These are phyloP conservation scores for Rutstroemia sydowiana DNA, from an alignment of 2,329 filamentous ascomycete genomes.

Conservation along the genomic window DNA sequence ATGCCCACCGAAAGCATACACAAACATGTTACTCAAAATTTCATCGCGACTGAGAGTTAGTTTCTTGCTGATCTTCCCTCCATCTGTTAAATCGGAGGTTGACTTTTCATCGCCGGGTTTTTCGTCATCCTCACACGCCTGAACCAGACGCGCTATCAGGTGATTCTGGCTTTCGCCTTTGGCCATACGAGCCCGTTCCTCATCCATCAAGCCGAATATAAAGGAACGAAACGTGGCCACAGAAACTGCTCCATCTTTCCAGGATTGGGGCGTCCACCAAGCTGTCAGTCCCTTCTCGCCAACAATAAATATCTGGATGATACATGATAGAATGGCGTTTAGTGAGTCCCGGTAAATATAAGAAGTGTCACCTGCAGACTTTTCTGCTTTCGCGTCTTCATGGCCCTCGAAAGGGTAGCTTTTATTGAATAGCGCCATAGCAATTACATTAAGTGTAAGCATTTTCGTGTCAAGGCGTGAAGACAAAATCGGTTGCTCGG, in stretches of 20 bases:
- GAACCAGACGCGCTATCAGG: not conserved
- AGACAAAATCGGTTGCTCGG: not conserved
- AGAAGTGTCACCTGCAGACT: not conserved
- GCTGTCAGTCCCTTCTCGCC: not conserved
- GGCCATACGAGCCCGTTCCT: not conserved
- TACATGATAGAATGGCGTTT: not conserved
- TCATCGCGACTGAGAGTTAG: not conserved
- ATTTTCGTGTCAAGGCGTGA: not conserved
- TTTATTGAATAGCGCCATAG: constrained; percentile 4
- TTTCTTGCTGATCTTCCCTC: not conserved
- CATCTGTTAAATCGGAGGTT: not conserved
- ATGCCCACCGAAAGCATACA: not conserved
- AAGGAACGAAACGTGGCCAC: not conserved
- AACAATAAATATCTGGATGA: not conserved
- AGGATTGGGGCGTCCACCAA: not conserved
- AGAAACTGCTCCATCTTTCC: not conserved
- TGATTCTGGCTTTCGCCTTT: not conserved
- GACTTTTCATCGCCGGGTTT: not conserved
- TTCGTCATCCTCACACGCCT: not conserved
- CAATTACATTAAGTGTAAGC: not conserved
- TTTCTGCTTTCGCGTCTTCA: not conserved
- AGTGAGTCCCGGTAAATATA: not conserved
- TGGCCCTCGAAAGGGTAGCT: constrained; percentile 1
- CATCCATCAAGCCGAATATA: not conserved
- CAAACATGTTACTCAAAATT: constrained; percentile 1